Evolutionary conservation across 495 filamentous ascomycete genomes (phyloP).

Genomic region (Penicillium subrubescens): DNA sequence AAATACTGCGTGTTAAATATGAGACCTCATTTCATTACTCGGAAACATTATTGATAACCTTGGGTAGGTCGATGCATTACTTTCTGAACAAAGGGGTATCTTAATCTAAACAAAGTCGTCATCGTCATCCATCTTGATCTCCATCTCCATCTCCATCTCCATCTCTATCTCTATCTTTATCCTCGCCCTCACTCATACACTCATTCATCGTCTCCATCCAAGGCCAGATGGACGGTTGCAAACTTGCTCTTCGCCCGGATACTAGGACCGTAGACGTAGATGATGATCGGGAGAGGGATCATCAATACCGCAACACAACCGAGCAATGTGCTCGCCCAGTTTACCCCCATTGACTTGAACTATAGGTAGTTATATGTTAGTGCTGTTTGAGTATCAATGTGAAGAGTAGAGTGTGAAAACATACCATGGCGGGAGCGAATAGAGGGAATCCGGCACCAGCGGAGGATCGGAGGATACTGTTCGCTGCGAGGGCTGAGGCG

Average conservation of each 20-base stretch:
- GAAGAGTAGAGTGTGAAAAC: background rate
- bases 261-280: conserved; percentile 63
- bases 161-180: background rate
- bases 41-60: background rate
- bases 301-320: conserved; percentile 67
- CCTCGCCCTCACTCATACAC: background rate
- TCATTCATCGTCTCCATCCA: conserved; percentile 17
- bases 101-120: background rate
- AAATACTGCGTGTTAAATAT: too few species aligned
- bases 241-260: conserved; percentile 67
- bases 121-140: background rate
- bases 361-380: conserved; percentile 6
- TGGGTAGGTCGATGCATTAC: background rate
- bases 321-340: conserved; percentile 76
- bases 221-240: conserved; percentile 41
- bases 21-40: background rate
- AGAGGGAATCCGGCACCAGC: conserved; percentile 78
- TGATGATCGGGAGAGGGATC: conserved; percentile 75
- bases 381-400: too few species aligned
- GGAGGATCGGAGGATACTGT: conserved; percentile 79
- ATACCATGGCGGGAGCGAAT: conserved; percentile 71
- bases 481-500: conserved; percentile 81
- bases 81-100: background rate
- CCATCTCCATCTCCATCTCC: background rate
- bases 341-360: conserved; percentile 71